Evolutionary conservation across 2,329 filamentous ascomycete genomes (phyloP), one percentile per base, ranked within the genome.

Genomic region (Cercospora zeina): DNA sequence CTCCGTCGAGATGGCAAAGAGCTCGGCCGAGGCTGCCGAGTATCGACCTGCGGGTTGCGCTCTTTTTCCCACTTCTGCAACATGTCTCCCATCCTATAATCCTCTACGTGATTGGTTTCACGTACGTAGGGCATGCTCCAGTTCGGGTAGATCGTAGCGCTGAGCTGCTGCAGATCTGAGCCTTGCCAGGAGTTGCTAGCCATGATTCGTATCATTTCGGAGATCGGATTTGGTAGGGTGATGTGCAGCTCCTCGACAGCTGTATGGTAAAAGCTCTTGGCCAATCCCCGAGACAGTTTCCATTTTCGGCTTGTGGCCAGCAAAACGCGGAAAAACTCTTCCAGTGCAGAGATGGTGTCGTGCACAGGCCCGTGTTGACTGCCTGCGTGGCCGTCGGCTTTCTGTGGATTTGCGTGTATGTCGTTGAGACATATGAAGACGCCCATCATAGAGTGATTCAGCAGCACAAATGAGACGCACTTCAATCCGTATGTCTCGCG

Each of bases 391-490:
- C 30, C 11, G 10, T 54, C 34, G 11, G 10, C 16, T n/a, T 13
- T 16, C 14, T 51, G 37, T 0, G 58, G 58, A 16, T 55, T 24
- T 3, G 56, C 42, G n/a, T 59, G 45, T 11, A 51, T 59, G 19
- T 60, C 49, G 50, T 60, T 60, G 2, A 60, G 37, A 14, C 58
- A 49, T 37, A 60, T 34, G 33, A 60, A 60, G 10, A 47, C 58
- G 1, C 58, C 58, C 50, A 60, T 30, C n/a, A 60, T 45, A 7
- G 58, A 60, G 39, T 60, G 58, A 27, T 60, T 60, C 31, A 60
- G 39, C 8, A 60, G 27, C 2, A 60, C 54, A 13, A 60, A 55
- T 5, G 58, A 60, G 10, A 55, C 27, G 11, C 50, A 60, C 30
- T 60, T 60, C 19, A 60, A 30, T 2, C 58, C 58, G 14, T 60